A percentile compares a stretch with the other conserved stretches of the same genome.
Conservation (phyloP, 2,329 filamentous ascomycete genomes). For the Aspergillus sp. region DNA sequence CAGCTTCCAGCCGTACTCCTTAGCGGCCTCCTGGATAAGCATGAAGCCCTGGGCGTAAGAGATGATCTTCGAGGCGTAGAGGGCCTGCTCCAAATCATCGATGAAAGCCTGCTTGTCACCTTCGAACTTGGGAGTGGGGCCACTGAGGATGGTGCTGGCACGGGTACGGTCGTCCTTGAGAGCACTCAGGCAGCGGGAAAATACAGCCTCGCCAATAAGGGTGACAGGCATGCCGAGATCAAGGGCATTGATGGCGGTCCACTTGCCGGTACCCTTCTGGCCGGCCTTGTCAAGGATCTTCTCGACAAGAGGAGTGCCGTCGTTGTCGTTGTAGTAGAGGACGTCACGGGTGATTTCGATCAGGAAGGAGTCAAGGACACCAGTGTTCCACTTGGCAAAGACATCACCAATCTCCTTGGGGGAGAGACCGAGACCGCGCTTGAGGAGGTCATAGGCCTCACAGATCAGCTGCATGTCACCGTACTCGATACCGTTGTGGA, state of each 20-base stretch:
- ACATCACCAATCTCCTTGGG: slow-evolving; percentile 95
- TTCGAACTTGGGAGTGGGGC: slow-evolving; percentile 71
- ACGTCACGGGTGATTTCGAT: slow-evolving; percentile 99
- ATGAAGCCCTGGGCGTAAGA: slow-evolving; percentile 99
- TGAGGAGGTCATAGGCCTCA: slow-evolving; percentile 99
- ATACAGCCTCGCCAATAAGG: slow-evolving; percentile 93
- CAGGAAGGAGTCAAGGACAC: slow-evolving; percentile 96
- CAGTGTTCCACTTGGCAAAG: slow-evolving; percentile 95
- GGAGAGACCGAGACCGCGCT: slow-evolving; percentile 83
- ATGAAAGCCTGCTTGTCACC: slow-evolving; percentile 92
- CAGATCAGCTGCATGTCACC: slow-evolving; percentile 99
- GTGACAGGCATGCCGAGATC: slow-evolving; percentile 98
- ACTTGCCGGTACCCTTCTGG: slow-evolving; percentile 99
- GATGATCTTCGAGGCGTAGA: slow-evolving; percentile 99
- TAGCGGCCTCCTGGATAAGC: slow-evolving; percentile 97
- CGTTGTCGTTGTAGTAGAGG: slow-evolving; percentile 96
- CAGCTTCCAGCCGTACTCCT: slow-evolving; percentile 95
- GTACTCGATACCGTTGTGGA: slow-evolving; percentile 99
- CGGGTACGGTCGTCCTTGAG: slow-evolving; percentile 88
- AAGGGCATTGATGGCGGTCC: slow-evolving; percentile 98
- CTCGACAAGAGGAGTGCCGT: slow-evolving; percentile 84
- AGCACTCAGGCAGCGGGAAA: slow-evolving; percentile 85
- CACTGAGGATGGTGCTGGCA: slow-evolving; percentile 71
- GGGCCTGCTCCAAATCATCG: slow-evolving; percentile 93
- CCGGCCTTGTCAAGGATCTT: slow-evolving; percentile 98